Conservation (phyloP, 2,329 filamentous ascomycete species). For the Lachnellula subtilissima region DNA sequence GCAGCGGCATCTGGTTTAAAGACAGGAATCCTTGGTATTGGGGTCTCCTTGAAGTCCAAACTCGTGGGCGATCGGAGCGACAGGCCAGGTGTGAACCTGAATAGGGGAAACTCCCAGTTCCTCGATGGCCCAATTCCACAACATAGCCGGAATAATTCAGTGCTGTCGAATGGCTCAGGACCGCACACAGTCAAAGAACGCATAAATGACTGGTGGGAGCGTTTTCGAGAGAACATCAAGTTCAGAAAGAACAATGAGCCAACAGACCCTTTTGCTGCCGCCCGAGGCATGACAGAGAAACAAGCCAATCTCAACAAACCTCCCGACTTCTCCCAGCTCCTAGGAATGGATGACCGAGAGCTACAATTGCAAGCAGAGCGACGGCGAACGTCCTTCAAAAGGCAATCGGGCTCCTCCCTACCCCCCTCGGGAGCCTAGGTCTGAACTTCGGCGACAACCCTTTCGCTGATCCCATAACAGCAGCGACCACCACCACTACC, state of each 20-base stretch:
- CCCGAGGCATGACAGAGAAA: conserved; percentile 24
- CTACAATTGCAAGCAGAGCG: conserved; percentile 23
- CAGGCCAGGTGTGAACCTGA: conserved; percentile 43
- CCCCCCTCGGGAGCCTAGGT: conserved; percentile 24
- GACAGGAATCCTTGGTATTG: conserved; percentile 20
- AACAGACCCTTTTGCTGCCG: conserved; percentile 37
- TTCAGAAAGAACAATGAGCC: conserved; percentile 31
- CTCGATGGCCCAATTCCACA: conserved; percentile 30
- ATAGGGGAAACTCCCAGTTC: conserved; percentile 51
- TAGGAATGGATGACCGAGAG: conserved; percentile 28
- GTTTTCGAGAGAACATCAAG: conserved; percentile 37
- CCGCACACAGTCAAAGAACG: conserved; percentile 30
- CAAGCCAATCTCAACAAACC: conserved; percentile 17
- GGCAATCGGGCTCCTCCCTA: conserved; percentile 9
- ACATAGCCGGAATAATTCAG: conserved; percentile 39
- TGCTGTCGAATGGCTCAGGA: conserved; percentile 13
- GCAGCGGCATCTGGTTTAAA: conserved; percentile 16
- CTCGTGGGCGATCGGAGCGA: conserved; percentile 28
- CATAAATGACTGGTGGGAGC: conserved; percentile 43
- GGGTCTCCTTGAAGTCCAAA: conserved; percentile 26
- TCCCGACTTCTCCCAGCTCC: conserved; percentile 25
- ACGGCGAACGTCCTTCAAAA: conserved; percentile 17
- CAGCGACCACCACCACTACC: background rate
- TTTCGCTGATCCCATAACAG: conserved; percentile 23
- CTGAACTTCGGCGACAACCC: conserved; percentile 27